phyloP scores from a whole-genome alignment of 2,329 filamentous ascomycete genomes.

The Phaeosphaeria sp. region DNA sequence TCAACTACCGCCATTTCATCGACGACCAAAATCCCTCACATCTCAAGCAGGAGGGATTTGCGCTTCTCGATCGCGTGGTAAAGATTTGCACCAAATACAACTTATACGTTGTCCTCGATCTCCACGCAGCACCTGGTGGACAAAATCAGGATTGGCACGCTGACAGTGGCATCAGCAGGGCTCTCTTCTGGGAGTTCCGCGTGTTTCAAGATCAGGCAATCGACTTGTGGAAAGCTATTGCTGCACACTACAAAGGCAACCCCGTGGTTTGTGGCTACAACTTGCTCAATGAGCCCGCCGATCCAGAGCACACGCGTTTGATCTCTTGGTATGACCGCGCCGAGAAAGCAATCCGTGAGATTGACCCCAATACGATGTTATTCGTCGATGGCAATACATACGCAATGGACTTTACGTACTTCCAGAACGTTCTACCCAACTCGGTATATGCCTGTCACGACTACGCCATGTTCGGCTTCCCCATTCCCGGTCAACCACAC shows the following conservation, averaged over 20 bases:
- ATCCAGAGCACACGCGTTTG: conserved; percentile 16
- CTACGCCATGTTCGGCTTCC: conserved; percentile 55
- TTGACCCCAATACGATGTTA: conserved; percentile 53
- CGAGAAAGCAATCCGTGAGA: conserved; percentile 18
- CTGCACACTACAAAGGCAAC: conserved; percentile 11
- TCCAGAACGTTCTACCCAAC: conserved; percentile 51
- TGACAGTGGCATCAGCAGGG: conserved; percentile 16
- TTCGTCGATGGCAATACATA: conserved; percentile 63
- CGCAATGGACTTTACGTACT: conserved; percentile 58
- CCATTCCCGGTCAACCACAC: conserved; percentile 37
- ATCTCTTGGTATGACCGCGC: conserved; percentile 17
- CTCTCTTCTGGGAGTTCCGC: conserved; percentile 21
- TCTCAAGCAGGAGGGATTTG: conserved; percentile 15
- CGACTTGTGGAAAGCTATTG: conserved; percentile 17
- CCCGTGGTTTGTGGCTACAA: conserved; percentile 20
- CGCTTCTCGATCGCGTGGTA: conserved; percentile 13
- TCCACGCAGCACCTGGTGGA: conserved; percentile 21
- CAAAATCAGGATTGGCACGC: conserved; percentile 26
- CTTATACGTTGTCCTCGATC: conserved; percentile 22
- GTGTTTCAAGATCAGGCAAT: conserved; percentile 18
- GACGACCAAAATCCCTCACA: conserved; percentile 13
- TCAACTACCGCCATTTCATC: conserved; percentile 20
- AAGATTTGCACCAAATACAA: conserved; percentile 12
- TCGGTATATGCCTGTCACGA: conserved; percentile 56
- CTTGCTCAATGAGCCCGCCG: conserved; percentile 21